Base-by-base conservation (phyloP, 208 protist species). In the Crithidia mellificae region DNA sequence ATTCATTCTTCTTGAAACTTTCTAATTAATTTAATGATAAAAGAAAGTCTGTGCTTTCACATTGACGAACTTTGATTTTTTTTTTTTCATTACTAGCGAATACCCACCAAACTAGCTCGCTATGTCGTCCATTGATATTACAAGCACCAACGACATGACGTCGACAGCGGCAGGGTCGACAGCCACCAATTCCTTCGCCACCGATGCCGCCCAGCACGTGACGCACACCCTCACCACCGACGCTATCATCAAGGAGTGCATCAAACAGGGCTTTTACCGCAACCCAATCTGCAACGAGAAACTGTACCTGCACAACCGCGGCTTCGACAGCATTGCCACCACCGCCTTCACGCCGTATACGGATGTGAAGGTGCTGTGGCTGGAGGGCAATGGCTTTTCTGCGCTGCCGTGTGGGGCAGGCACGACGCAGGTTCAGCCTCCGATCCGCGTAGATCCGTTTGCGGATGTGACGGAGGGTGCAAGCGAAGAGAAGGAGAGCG, bases 241-340 rank as follows among this genome's bases (percentile, higher is more conserved):
- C 20, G 63, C 38, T 25, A 96, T 98, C 41, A 88, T 92, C 12
- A 68, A 89, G 49, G 85, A 96, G 55, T 98, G 95, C 71, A 87
- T 91, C 44, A 64, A 89, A 19, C 83, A 91, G 17, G 82, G 93
- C 5, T 86, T 89, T 41, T 98, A 97, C 68, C 75, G 79, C 34
- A 98, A 95, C 54, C 94, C 94, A 3, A 61, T 89, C 38, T 95
- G 96, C 68, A 98, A 98, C 75, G 95, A 98, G 20, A 97, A 85
- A 52, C 78, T 98, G 8, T 98, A 97, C 61, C 71, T 98, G 19
- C 97, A 98, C 71, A 87, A 90, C 68, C 94, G 96, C 62, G 89
- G 92, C 14, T 97, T 93, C 59, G 76, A 84, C 46, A 77, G 63
- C 55, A 93, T 98, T 47, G 84, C 93, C 17, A 72, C 81, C n/a